Conservation (phyloP, 208 protist species). For the Crithidia thermophila region DNA sequence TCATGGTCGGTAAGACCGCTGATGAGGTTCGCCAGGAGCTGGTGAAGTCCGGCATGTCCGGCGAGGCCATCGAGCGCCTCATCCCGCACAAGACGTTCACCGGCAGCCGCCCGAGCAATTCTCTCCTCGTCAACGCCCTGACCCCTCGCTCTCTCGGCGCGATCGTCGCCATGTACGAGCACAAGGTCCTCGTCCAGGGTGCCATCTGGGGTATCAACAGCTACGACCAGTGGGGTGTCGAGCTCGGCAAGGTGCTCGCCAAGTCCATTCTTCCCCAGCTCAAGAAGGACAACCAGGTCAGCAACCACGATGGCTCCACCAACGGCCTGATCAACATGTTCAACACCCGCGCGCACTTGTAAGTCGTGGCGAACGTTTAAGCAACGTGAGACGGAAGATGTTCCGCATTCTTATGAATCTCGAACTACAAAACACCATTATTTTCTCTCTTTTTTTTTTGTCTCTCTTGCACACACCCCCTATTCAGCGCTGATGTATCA, state of each 20-base stretch:
- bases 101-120: constrained; percentile 96
- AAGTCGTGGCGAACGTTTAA: too few species aligned
- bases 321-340: constrained; percentile 96
- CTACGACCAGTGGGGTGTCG: constrained; percentile 98
- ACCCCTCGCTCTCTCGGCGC: constrained; percentile 93
- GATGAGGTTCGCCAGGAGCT: constrained; percentile 88
- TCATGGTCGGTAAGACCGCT: constrained; percentile 95
- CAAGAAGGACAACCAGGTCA: constrained; percentile 42
- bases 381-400: too few species aligned
- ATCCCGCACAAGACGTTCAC: constrained; percentile 90
- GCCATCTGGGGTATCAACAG: constrained; percentile 98
- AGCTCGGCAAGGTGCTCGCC: constrained; percentile 97
- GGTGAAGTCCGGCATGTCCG: constrained; percentile 43
- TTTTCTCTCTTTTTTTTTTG: constrained; percentile 17
- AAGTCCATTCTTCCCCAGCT: constrained; percentile 96
- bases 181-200: constrained; percentile 98
- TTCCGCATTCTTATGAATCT: too few species aligned
- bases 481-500: too few species aligned
- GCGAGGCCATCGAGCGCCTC: constrained; percentile 62
- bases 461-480: too few species aligned
- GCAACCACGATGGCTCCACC: constrained; percentile 93
- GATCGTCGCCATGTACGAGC: constrained; percentile 98
- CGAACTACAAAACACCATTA: too few species aligned
- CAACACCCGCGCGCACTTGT: constrained; percentile 74
- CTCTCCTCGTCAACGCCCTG: constrained; percentile 95